These are phyloP conservation scores for Exophiala alcalophila DNA, from an alignment of 2,329 filamentous ascomycete genomes.

Conservation along the genomic window DNA sequence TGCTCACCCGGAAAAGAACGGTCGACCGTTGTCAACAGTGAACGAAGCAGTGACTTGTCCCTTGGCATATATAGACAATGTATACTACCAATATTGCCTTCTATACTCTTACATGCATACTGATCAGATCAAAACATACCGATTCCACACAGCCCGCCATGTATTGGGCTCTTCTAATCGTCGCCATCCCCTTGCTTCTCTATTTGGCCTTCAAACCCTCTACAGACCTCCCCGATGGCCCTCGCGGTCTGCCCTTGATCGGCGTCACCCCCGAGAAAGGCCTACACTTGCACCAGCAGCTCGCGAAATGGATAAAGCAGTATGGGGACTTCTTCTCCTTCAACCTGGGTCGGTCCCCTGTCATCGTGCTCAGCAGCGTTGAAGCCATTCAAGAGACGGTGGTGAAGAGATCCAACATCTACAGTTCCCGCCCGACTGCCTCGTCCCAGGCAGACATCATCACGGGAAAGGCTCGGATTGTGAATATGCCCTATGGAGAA, in stretches of 20 bases:
- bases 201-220: background rate
- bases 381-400: constrained; percentile 8
- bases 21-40: too few species aligned
- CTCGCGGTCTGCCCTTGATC: constrained; percentile 3
- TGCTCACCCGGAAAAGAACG: too few species aligned
- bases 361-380: constrained; percentile 7
- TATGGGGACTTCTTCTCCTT: constrained; percentile 15
- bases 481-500: constrained; percentile 12
- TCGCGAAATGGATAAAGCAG: constrained; percentile 2
- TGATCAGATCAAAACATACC: too few species aligned
- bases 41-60: too few species aligned
- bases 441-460: constrained; percentile 7
- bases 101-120: too few species aligned
- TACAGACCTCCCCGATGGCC: constrained; percentile 3
- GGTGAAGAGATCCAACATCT: constrained; percentile 6
- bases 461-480: constrained; percentile 6
- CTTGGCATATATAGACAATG: too few species aligned
- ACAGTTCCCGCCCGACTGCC: constrained; percentile 4
- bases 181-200: background rate
- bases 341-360: constrained; percentile 1
- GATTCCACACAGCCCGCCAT: background rate
- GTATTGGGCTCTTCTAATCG: background rate
- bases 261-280: constrained; percentile 4
- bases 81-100: too few species aligned
- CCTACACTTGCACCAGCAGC: constrained; percentile 1